phyloP scores from a whole-genome alignment of 2,329 filamentous ascomycete genomes.

The Colletotrichum chlorophyti region DNA sequence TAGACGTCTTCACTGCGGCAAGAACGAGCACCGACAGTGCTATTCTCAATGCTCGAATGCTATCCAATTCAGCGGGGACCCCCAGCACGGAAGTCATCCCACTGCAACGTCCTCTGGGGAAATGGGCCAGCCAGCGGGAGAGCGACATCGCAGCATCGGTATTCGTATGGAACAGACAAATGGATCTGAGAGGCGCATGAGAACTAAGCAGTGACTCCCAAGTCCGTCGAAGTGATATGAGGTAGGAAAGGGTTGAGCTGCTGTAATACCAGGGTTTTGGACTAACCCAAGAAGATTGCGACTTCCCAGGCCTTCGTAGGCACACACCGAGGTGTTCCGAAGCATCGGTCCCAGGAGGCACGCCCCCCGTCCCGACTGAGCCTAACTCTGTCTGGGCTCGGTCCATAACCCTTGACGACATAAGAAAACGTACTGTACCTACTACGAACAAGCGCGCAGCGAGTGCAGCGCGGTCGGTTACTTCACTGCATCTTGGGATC shows the following conservation, averaged over 20 bases:
- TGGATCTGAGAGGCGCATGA: not conserved
- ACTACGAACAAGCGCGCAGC: not conserved
- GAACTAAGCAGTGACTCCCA: conserved; percentile 1
- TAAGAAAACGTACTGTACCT: conserved; percentile 3
- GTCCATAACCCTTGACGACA: not conserved
- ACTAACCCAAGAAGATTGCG: conserved; percentile 9
- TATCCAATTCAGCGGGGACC: no score
- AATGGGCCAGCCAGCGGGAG: conserved; percentile 9
- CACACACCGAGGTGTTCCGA: no score
- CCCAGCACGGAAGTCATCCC: no score
- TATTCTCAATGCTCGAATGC: no score
- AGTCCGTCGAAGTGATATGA: not conserved
- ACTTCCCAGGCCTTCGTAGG: no score
- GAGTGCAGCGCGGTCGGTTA: no score
- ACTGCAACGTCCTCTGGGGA: no score
- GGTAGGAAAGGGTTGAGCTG: conserved; percentile 8
- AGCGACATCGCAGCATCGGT: conserved; percentile 8
- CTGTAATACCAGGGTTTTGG: conserved; percentile 10
- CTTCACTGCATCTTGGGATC: conserved; percentile 1
- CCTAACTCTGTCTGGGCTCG: not conserved
- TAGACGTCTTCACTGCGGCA: no score
- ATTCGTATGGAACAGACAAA: no score
- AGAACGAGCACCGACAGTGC: no score
- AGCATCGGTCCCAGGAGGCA: no score
- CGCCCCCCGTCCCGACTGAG: not conserved